These are phyloP conservation scores for Xylaria sp. DNA, from an alignment of 495 filamentous ascomycete genomes.

Conservation along the genomic window DNA sequence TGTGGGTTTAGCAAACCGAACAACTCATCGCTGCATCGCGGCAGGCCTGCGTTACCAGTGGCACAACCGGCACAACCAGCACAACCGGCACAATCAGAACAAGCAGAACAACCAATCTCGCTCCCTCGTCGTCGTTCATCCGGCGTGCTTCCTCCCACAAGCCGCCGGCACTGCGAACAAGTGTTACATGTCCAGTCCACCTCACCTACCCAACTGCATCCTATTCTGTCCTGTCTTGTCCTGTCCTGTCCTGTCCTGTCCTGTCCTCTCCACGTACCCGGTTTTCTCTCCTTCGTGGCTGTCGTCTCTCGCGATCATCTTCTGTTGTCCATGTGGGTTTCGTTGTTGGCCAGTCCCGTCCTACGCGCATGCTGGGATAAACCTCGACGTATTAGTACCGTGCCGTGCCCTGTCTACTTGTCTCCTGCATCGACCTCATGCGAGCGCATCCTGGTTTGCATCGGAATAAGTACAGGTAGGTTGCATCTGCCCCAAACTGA, in stretches of 20 bases:
- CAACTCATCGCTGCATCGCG: slow-evolving; percentile 57
- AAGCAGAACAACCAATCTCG: too few relatives aligned
- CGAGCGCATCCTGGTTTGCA: slow-evolving; percentile 33
- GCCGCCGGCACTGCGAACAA: slow-evolving; percentile 33
- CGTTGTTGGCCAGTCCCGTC: neutral
- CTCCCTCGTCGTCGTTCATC: slow-evolving; percentile 38
- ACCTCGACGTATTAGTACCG: neutral
- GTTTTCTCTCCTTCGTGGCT: neutral
- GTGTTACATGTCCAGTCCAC: slow-evolving; percentile 39
- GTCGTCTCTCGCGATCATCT: neutral
- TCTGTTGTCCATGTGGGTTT: neutral
- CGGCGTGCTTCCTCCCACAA: neutral
- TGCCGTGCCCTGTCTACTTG: neutral
- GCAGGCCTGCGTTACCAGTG: slow-evolving; percentile 48
- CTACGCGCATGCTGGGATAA: slow-evolving; percentile 1
- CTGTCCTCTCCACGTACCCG: neutral
- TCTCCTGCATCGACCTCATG: slow-evolving; percentile 7
- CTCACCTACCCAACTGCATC: slow-evolving; percentile 30
- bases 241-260: too few relatives aligned
- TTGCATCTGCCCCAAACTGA: slow-evolving; percentile 25
- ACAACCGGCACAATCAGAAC: too few relatives aligned
- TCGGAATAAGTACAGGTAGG: neutral
- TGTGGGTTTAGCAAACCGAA: slow-evolving; percentile 39
- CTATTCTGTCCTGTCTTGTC: too few relatives aligned
- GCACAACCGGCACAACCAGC: too few relatives aligned